Evolutionary conservation across 1,284 basidiomycete genomes (phyloP), one percentile per base, ranked within the genome.

Genomic region (Laetiporus sulphureus): DNA sequence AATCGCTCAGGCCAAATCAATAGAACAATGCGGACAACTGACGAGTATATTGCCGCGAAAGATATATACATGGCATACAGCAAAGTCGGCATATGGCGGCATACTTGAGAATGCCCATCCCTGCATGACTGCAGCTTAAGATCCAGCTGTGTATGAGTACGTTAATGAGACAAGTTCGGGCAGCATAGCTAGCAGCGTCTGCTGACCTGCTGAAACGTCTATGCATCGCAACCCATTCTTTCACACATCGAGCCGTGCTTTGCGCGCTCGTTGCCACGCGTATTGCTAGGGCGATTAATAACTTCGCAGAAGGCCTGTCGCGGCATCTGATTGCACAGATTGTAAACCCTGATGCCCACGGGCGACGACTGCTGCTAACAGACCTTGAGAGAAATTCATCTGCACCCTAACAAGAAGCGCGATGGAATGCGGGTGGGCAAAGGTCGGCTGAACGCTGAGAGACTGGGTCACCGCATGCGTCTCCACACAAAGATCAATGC

Each of bases 331-430:
- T 39, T 32, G 32, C 38, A 3, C 7, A 45, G 52, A 46, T 36
- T 23, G 30, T 48, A 42, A 41, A 39, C 49, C 41, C 38, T 24
- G 11, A 32, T 42, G 36, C 40, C 37, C 42, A 33, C 36, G 42
- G 49, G 41, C 47, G 31, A 22, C 25, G 18, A 38, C 40, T 22
- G 10, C 1, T 8, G 4, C 11, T 8, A 33, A 46, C 57, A 23
- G 53, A 68, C 77, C 76, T 69, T 56, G 60, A 62, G 63, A 61
- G 77, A 81, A 65, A 67, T 64, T 63, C 60, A 58, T 75, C 65
- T 59, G 60, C 73, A 75, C 61, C 75, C 72, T 66, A 68, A 75
- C 77, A 80, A 80, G 78, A 80, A 80, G 74, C 78, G 77, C 76
- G 77, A 80, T 79, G 59, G 77, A 77, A n/a, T 60, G 72, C 77